Conservation (phyloP, 108 stramenopile species). For the Nitzschia sp. region DNA sequence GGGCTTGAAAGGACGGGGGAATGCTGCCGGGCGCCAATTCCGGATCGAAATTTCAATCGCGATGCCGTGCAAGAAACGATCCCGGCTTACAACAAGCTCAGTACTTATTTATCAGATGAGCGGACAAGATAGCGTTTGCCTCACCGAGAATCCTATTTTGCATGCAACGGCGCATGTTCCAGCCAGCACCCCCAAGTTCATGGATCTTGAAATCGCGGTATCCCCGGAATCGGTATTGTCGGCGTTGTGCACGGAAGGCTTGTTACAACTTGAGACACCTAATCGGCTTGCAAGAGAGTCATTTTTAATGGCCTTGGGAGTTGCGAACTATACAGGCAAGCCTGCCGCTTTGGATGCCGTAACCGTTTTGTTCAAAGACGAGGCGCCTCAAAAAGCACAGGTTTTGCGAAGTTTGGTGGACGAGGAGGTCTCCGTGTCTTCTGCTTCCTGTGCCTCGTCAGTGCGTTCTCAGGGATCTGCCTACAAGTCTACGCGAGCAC, state of each 20-base stretch:
- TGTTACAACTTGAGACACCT: conserved; percentile 48
- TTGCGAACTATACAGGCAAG: conserved; percentile 58
- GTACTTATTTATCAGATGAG: conserved; percentile 5
- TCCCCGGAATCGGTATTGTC: conserved; percentile 12
- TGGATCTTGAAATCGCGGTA: conserved; percentile 19
- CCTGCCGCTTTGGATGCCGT: conserved; percentile 39
- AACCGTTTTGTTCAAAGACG: conserved; percentile 42
- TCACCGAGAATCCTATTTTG: conserved; percentile 23
- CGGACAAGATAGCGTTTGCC: conserved; percentile 4
- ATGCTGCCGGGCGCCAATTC: conserved; percentile 31
- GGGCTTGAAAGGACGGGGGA: conserved; percentile 43
- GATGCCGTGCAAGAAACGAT: conserved; percentile 9
- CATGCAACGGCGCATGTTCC: conserved; percentile 21
- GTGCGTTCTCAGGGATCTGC: neutral
- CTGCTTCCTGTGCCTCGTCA: conserved; percentile 3
- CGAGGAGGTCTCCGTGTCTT: conserved; percentile 22
- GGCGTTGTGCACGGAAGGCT: conserved; percentile 20
- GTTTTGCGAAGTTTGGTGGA: conserved; percentile 6
- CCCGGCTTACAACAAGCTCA: conserved; percentile 5
- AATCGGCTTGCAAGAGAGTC: conserved; percentile 72
- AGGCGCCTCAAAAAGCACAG: neutral
- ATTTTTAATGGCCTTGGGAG: conserved; percentile 65
- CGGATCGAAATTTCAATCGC: conserved; percentile 28
- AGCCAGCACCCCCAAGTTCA: conserved; percentile 11
- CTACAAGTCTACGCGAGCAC: neutral